A percentile compares a stretch with the other conserved stretches of the same genome.
phyloP scores from a whole-genome alignment of 2,329 filamentous ascomycete genomes.

The Trichoderma simmonsii region DNA sequence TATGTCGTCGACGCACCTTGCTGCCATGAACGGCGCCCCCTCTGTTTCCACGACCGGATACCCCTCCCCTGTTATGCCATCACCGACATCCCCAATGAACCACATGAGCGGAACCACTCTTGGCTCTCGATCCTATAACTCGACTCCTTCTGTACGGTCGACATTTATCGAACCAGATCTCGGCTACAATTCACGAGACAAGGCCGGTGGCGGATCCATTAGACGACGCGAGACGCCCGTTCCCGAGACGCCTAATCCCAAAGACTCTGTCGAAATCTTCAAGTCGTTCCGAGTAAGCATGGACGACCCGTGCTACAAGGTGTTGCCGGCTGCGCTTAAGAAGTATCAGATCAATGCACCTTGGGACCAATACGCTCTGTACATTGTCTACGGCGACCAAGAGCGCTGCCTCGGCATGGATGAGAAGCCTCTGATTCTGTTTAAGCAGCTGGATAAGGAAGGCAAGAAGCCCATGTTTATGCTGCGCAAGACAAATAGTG shows the following conservation, averaged over 20 bases:
- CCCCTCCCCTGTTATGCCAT: conserved; percentile 64
- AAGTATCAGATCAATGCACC: conserved; percentile 99
- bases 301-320: conserved; percentile 97
- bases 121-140: conserved; percentile 59
- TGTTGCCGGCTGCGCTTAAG: conserved; percentile 89
- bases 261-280: conserved; percentile 85
- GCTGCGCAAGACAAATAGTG: conserved; percentile 67
- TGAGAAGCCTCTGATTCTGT: conserved; percentile 90
- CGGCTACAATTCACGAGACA: conserved; percentile 32
- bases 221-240: conserved; percentile 60
- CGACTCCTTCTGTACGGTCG: conserved; percentile 51
- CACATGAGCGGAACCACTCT: conserved; percentile 54
- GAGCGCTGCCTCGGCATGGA: conserved; percentile 89
- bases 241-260: conserved; percentile 56
- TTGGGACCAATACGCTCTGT: conserved; percentile 94
- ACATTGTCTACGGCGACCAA: conserved; percentile 98
- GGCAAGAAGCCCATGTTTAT: conserved; percentile 99
- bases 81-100: conserved; percentile 64
- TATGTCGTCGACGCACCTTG: conserved; percentile 65
- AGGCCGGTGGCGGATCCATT: conserved; percentile 20
- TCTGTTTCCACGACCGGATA: conserved; percentile 42
- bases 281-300: conserved; percentile 98
- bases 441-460: conserved; percentile 96
- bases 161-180: conserved; percentile 54
- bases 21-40: conserved; percentile 66